Evolutionary conservation across 176 grass and related monocot genomes (phyloP), one percentile per base, ranked within the genome.

Genomic region (Oryza brachyantha): DNA sequence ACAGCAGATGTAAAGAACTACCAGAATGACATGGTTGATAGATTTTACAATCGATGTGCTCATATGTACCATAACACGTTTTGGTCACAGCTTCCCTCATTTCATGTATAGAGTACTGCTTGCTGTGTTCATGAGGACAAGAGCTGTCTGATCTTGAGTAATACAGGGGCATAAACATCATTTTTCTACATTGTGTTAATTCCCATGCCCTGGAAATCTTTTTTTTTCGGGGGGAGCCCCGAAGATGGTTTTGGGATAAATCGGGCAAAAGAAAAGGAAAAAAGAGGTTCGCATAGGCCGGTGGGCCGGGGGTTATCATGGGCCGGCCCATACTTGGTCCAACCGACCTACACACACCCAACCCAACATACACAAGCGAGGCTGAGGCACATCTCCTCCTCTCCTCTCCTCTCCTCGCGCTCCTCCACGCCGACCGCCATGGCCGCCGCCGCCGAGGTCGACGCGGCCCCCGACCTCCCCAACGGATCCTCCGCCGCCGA

Each of bases 1-100:
- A 80, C 64, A 45, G 34, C 74, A 79, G 29, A 88, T 75, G 63
- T 68, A 88, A 88, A 67, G 67, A 73, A 61, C 40, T 32, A 25
- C 59, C 58, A 13, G 67, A 43, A 43, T 13, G 28, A 57, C 17
- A 52, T 38, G 32, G 58, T 19, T 1, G 41, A 42, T 43, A 83
- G 54, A 39, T 32, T 40, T 74, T 74, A 79, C 39, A 6, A 9
- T n/a, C 66, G 50, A 45, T 76, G 39, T 50, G 13, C 41, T 43
- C 41, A 13, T 3, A 36, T 43, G 41, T 52, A 46, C 3, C 5
- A 46, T 46, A 86, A 61, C 37, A 68, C 2, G 5, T 43, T 66
- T 59, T 72, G 3, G 12, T 39, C 24, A 27, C 64, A 72, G 41
- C 61, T 9, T 46, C n/a, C 10, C 4, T 6, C 4, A 7, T 25